phyloP scores from a whole-genome alignment of 2,329 filamentous ascomycete genomes.

The Apiospora marii region DNA sequence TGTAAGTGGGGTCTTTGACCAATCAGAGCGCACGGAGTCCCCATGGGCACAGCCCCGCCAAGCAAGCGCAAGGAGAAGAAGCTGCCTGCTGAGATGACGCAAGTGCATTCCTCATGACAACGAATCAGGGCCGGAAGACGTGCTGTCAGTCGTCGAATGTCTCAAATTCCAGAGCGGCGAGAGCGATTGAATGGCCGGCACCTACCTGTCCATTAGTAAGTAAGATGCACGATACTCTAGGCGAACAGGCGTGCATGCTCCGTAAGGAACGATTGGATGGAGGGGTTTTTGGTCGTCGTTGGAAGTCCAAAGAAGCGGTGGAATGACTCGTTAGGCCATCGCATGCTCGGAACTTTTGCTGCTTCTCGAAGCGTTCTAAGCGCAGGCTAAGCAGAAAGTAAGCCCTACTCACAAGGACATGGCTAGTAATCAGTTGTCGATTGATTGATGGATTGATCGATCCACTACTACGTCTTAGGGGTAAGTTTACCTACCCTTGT shows the following conservation, averaged over 20 bases:
- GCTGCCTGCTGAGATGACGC: slow-evolving; percentile 15
- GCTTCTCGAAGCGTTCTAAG: slow-evolving; percentile 15
- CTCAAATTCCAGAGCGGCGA: not conserved
- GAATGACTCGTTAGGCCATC: slow-evolving; percentile 10
- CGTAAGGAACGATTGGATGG: not conserved
- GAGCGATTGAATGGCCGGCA: not conserved
- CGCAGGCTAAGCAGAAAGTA: not conserved
- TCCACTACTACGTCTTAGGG: not conserved
- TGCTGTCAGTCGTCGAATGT: slow-evolving; percentile 11
- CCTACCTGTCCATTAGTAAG: not conserved
- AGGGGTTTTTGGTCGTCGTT: not conserved
- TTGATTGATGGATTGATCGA: not conserved
- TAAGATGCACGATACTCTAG: not conserved
- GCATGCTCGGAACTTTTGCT: not conserved
- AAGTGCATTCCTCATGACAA: slow-evolving; percentile 1
- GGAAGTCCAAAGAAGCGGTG: not conserved
- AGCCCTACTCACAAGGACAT: not conserved
- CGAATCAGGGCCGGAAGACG: not conserved
- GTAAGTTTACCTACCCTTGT: too few species aligned
- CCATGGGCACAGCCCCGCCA: slow-evolving; percentile 7
- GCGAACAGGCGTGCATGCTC: not conserved
- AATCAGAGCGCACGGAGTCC: not conserved
- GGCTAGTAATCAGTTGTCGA: not conserved
- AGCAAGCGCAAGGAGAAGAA: not conserved
- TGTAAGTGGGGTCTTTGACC: not conserved